Conservation (phyloP, 257 asterid species). For the Nicotiana benthamiana region DNA sequence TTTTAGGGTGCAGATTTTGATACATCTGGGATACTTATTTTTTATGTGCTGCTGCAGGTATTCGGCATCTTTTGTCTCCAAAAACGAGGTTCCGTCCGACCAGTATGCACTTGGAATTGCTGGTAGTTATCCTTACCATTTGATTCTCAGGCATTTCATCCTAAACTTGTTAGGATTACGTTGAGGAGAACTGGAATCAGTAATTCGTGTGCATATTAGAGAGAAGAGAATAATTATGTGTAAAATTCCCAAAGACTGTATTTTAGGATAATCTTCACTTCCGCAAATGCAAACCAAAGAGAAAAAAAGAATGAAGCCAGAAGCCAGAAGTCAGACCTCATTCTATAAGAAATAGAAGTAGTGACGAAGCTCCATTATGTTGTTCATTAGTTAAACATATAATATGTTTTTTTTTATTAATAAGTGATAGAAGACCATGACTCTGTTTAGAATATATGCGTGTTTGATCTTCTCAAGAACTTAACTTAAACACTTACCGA, state of each 20-base stretch:
- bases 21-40: background rate
- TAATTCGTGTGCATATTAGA: background rate
- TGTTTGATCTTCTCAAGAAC: background rate
- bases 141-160: background rate
- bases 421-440: background rate
- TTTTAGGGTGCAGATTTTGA: background rate
- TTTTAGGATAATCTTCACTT: background rate
- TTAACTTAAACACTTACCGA: background rate
- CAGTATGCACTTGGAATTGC: conserved; percentile 79
- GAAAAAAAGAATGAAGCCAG: background rate
- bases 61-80: conserved; percentile 63
- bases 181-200: background rate
- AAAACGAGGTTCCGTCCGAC: conserved; percentile 57
- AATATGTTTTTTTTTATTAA: background rate
- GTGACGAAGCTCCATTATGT: background rate
- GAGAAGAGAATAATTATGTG: background rate
- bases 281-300: background rate
- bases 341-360: background rate
- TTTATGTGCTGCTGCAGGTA: conserved; percentile 44
- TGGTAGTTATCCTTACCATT: conserved; percentile 34
- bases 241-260: background rate
- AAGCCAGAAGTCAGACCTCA: background rate
- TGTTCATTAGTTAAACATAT: background rate
- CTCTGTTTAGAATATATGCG: background rate
- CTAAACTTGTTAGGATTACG: background rate